Evolutionary conservation across 768 basidiomycete genomes (phyloP).

Genomic region (Gelatoporia subvermispora): DNA sequence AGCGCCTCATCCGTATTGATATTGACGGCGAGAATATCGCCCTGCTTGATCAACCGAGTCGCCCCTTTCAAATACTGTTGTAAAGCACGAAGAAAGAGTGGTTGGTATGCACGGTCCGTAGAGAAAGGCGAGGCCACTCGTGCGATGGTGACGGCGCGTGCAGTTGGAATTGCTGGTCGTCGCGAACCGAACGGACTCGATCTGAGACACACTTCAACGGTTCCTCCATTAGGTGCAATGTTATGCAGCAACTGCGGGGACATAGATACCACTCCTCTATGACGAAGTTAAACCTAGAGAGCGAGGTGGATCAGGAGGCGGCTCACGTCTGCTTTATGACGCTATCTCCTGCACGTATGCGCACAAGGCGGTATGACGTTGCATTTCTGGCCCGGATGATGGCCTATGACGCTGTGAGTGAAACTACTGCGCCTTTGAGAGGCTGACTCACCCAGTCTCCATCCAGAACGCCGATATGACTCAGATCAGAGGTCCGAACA

Average conservation of each 20-base stretch:
- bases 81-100: slow-evolving; percentile 54
- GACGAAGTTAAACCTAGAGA: neutral
- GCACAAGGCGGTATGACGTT: slow-evolving; percentile 46
- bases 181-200: slow-evolving; percentile 59
- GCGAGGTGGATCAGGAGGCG: neutral
- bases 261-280: slow-evolving; percentile 8
- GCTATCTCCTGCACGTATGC: slow-evolving; percentile 49
- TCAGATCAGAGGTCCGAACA: slow-evolving; percentile 57
- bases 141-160: slow-evolving; percentile 66
- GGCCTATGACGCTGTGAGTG: slow-evolving; percentile 36
- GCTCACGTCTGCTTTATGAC: slow-evolving; percentile 26
- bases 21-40: slow-evolving; percentile 65
- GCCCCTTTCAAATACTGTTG: slow-evolving; percentile 54
- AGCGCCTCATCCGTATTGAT: slow-evolving; percentile 48
- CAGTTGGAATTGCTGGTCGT: slow-evolving; percentile 60
- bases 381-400: slow-evolving; percentile 37
- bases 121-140: slow-evolving; percentile 76
- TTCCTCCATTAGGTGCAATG: neutral
- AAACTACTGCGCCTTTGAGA: neutral
- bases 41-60: slow-evolving; percentile 59
- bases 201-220: slow-evolving; percentile 23
- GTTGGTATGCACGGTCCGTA: slow-evolving; percentile 58
- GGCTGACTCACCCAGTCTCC: slow-evolving; percentile 70
- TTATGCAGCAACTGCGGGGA: slow-evolving; percentile 17
- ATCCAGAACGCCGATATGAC: slow-evolving; percentile 58